Conservation (phyloP, 768 basidiomycete genomes). For the Boletus eberwhitei region DNA sequence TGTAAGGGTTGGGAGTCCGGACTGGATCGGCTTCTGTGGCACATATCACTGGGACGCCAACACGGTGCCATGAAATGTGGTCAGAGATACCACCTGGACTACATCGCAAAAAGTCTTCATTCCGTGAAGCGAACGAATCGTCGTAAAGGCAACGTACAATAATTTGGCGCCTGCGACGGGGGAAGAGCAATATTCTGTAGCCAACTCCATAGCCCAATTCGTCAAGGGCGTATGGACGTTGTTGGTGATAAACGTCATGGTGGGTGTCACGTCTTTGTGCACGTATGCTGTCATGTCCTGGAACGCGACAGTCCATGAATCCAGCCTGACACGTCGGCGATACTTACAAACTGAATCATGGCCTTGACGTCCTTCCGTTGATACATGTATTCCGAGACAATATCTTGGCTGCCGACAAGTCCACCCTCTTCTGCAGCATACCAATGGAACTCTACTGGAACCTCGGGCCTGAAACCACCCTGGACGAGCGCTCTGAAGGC, state of each 20-base stretch:
- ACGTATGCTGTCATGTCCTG: conserved; percentile 39
- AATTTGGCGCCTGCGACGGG: conserved; percentile 14
- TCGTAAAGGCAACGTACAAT: conserved; percentile 29
- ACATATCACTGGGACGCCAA: conserved; percentile 40
- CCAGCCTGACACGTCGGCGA: conserved; percentile 31
- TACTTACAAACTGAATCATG: conserved; percentile 47
- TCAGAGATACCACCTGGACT: conserved; percentile 42
- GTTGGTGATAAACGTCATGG: conserved; percentile 30
- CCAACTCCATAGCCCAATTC: conserved; percentile 33
- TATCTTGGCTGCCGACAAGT: conserved; percentile 38
- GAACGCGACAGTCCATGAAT: neutral
- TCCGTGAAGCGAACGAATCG: too few relatives aligned
- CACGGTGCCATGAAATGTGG: conserved; percentile 45
- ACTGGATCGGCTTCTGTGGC: conserved; percentile 44
- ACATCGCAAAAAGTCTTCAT: neutral
- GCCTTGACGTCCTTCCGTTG: conserved; percentile 45
- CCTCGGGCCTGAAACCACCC: conserved; percentile 63
- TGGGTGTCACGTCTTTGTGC: conserved; percentile 3
- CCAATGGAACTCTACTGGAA: conserved; percentile 79
- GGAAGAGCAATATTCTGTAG: conserved; percentile 28
- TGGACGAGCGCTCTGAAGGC: conserved; percentile 68
- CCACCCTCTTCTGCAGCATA: conserved; percentile 66
- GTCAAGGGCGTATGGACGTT: conserved; percentile 46
- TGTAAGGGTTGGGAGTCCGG: conserved; percentile 39
- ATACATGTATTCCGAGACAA: conserved; percentile 48